Base-by-base conservation (phyloP, 768 basidiomycete genomes). In the Myochromella boudieri region DNA sequence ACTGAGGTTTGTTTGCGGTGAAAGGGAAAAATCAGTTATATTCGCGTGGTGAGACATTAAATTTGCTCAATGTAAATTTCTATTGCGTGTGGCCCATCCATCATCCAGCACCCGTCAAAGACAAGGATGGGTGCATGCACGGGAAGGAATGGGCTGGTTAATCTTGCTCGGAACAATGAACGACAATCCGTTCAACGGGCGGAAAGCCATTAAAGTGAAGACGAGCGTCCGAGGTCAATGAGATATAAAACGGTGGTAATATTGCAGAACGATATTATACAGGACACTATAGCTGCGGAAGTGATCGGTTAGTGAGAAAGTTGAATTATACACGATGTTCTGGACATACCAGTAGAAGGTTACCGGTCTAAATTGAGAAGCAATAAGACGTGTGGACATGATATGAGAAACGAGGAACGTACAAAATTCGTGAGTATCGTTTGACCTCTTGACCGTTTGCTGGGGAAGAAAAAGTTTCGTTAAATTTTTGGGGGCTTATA, bases 351-450 rank as follows among this genome's bases (percentile, higher is more conserved):
- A 52, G 60, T 52, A 55, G 59, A 46, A 55, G 33, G 60, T 65
- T 66, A 74, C 56, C 64, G 65, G 46, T 75, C 80, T 77, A 29
- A 58, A 25, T 24, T 46, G 26, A 51, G 55, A 45, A 53, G 54
- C 46, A 37, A 36, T 37, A 22, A 18, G 6, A 38, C 29, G 29
- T 31, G 29, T 34, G 18, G 6, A 6, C 33, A 34, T 34, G 33
- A 34, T 34, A n/a, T 34, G 33, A n/a, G 8, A 6, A 39, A 38
- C 0, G 22, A 17, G 37, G 32, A 31, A 87, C 83, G 62, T 60
- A 85, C 94, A 99, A 68, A 99, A 99, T 54, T 97, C 95, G 69
- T 90, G 89, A 22, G 93, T 97, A 61, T 98, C 95, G 72, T 98
- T 92, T 32, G 82, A 81, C 59, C 90, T 81, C 77, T 97, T 98